Conservation (phyloP, 2,329 filamentous ascomycete genomes). For the Trichoderma afroharzianum region DNA sequence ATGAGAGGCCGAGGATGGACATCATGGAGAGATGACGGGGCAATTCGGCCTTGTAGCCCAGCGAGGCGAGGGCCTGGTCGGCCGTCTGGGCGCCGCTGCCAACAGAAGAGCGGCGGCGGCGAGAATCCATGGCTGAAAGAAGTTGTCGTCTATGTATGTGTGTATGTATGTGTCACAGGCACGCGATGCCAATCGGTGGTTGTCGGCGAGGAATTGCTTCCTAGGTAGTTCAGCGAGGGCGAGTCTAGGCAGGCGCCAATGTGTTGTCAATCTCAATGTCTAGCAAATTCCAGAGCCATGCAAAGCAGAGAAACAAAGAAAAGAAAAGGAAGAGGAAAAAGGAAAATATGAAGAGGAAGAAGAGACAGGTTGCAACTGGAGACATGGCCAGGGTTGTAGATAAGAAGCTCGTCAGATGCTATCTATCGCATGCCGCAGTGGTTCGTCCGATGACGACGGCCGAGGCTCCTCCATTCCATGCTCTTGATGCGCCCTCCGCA, state of each 20-base stretch:
- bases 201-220: background rate
- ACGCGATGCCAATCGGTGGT: background rate
- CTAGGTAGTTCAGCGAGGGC: background rate
- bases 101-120: constrained; percentile 19
- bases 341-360: background rate
- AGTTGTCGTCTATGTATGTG: background rate
- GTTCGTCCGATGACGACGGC: constrained; percentile 12
- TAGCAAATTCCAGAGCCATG: background rate
- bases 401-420: background rate
- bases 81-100: constrained; percentile 27
- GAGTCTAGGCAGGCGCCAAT: background rate
- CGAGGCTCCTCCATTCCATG: background rate
- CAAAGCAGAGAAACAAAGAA: background rate
- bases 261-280: background rate
- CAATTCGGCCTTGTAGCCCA: constrained; percentile 50
- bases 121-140: background rate
- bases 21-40: constrained; percentile 49
- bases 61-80: constrained; percentile 42
- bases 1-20: constrained; percentile 47
- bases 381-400: background rate
- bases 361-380: background rate
- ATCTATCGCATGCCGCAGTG: background rate
- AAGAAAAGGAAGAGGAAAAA: background rate
- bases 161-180: background rate
- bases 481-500: background rate